Base-by-base conservation (phyloP, 768 basidiomycete species). In the Suillus subaureus region DNA sequence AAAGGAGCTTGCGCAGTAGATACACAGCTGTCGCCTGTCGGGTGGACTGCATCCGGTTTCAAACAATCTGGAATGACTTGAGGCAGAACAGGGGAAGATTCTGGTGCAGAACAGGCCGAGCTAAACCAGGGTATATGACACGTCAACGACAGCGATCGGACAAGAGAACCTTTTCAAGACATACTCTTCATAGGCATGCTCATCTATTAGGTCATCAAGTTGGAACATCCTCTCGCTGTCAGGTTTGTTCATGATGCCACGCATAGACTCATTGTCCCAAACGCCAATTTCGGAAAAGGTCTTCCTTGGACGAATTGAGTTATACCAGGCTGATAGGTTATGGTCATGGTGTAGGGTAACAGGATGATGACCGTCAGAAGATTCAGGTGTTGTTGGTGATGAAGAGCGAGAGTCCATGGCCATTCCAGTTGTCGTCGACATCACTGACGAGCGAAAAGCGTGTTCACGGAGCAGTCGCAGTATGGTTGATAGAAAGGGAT, bases 121-220 rank as follows among this genome's bases (percentile, higher is more conserved):
- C 70, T 75, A 43, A 60, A 56, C 21, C 45, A 65, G 56, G 64
- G 39, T 54, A 26, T 56, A 33, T 64, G 67, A 35, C 51, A 47
- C 28, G 42, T 40, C 18, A 67, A 42, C 64, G 66, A 63, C n/a
- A 62, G 61, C 54, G 37, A 47, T 26, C 56, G 66, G 26, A 69
- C 64, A 68, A 63, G 35, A 67, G 42, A 55, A 60, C 26, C 26
- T 28, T 63, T 45, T 31, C 51, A 61, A 79, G 45, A 54, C 89
- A 67, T 73, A 93, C 91, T 92, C 90, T 68, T 91, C 89, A 74
- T 90, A 93, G 39, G 86, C 89, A 70, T 89, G 84, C 67, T 87
- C 86, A 71, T 91, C 88, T 62, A 93, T 84, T 56, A 93, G 79
- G 72, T 93, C 92, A 70, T 91, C 88, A 49, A 93, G 78, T 49